These are phyloP conservation scores for Thymus mandschuricus DNA, from an alignment of 257 asterid species.

Conservation along the genomic window DNA sequence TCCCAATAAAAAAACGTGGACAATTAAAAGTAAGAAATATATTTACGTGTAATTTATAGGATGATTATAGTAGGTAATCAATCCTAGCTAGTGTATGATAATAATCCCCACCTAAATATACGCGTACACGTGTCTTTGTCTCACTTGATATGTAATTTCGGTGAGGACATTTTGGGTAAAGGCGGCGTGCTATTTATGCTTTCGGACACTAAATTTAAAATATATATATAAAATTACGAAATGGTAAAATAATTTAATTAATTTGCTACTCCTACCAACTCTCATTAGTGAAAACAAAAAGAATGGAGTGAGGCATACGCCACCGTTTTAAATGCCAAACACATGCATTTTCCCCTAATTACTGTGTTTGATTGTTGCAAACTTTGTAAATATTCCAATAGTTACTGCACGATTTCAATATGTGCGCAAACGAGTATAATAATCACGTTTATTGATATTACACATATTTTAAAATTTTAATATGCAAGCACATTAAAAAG, in stretches of 20 bases:
- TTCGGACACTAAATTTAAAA: not conserved
- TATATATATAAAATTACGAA: too few relatives aligned
- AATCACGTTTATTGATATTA: too few relatives aligned
- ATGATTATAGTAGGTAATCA: too few relatives aligned
- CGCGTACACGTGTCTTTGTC: not conserved
- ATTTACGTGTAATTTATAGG: too few relatives aligned
- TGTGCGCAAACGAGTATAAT: not conserved
- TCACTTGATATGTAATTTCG: not conserved
- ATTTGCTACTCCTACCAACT: not conserved
- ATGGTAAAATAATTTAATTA: conserved; percentile 19
- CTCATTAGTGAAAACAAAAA: conserved; percentile 3
- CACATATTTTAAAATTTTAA: too few relatives aligned
- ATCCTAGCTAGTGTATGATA: too few relatives aligned
- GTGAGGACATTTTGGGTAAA: conserved; percentile 24
- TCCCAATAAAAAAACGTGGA: too few relatives aligned
- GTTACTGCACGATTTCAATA: conserved; percentile 1
- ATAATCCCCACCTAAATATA: not conserved
- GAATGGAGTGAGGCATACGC: conserved; percentile 22
- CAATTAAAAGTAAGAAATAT: too few relatives aligned
- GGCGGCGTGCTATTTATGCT: conserved; percentile 28
- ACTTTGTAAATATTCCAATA: not conserved
- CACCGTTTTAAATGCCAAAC: conserved; percentile 14
- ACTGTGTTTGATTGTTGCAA: not conserved
- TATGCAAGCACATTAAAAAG: too few relatives aligned
- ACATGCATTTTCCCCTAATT: conserved; percentile 15